Percentiles rank a stretch among this genome's conserved stretches.
phyloP scores from a whole-genome alignment of 768 basidiomycete genomes.

The Amanita phalloides region DNA sequence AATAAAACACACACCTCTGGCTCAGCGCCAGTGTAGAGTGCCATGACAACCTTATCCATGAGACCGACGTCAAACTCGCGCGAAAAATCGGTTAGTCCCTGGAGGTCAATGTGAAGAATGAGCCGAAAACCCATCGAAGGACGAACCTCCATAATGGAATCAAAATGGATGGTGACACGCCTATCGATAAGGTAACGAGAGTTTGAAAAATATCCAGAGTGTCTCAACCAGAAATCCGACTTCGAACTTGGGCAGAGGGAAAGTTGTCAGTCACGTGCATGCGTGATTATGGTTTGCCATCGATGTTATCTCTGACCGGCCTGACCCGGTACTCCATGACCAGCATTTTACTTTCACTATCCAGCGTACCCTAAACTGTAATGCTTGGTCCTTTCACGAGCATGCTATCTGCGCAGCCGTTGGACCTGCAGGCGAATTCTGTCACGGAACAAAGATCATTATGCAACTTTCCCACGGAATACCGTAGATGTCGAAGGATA shows the following conservation, averaged over 20 bases:
- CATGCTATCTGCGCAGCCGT: too few relatives aligned
- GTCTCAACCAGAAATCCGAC: constrained; percentile 13
- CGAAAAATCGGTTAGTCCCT: constrained; percentile 91
- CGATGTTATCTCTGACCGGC: too few relatives aligned
- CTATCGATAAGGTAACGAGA: constrained; percentile 10
- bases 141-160: constrained; percentile 39
- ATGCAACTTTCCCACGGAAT: background rate
- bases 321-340: constrained; percentile 19
- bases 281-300: background rate
- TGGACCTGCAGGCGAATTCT: too few relatives aligned
- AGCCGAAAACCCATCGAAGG: constrained; percentile 5
- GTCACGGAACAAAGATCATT: background rate
- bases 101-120: constrained; percentile 14
- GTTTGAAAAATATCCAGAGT: constrained; percentile 9
- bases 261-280: constrained; percentile 19
- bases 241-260: constrained; percentile 34
- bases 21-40: constrained; percentile 81
- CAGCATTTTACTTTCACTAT: constrained; percentile 60
- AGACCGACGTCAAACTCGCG: constrained; percentile 88
- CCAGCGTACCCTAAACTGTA: constrained; percentile 35
- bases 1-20: constrained; percentile 50
- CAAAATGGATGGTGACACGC: constrained; percentile 9
- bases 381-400: too few relatives aligned
- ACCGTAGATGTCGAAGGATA: background rate
- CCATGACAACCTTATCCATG: constrained; percentile 88